Base-by-base conservation (phyloP, 371 early-diverging fungal genomes). In the Basidiobolus heterosporus region DNA sequence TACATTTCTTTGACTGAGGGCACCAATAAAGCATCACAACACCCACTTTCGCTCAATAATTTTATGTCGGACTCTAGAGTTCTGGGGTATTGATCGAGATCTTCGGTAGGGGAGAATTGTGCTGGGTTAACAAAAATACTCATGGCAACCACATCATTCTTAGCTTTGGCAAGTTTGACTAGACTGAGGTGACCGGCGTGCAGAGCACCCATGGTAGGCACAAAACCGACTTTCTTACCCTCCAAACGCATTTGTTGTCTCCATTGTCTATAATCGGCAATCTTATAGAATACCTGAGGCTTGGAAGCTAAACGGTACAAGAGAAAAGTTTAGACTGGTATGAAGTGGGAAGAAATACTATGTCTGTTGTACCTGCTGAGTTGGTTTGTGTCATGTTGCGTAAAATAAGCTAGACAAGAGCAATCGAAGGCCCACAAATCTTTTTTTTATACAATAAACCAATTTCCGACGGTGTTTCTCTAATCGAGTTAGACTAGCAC, bases 51-150 rank as follows among this genome's bases (percentile, higher is more conserved):
- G 16, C 57, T 60, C 20, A 95, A 65, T 40, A 74, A 61, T 1
- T 65, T 62, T 8, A 90, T 52, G 56, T 97, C 97, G 2, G 57
- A 46, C 21, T 80, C 75, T 15, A 83, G 60, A 0, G 91, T 88
- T 36, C 94, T 80, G 17, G 97, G 97, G 54, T 97, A 97, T 37
- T 72, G 69, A 46, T 70, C 80, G 19, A 93, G 67, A 54, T 97
- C 97, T 61, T 97, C 97, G 46, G 79, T 76, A 0, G 94, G 94
- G 1, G 93, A 90, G 57, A 97, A 97, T 55, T 96, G 97, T 2
- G 94, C 83, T 15, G 97, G 97, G 53, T 96, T 96, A 18, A 96
- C 97, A 66, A 93, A 96, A 44, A 96, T 86, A 40, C 82, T 78
- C 19, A 88, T 67, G 0, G 87, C 81, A 3, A 88, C 85, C 15